phyloP scores from a whole-genome alignment of 2,329 filamentous ascomycete genomes.

The Alternaria alternata region DNA sequence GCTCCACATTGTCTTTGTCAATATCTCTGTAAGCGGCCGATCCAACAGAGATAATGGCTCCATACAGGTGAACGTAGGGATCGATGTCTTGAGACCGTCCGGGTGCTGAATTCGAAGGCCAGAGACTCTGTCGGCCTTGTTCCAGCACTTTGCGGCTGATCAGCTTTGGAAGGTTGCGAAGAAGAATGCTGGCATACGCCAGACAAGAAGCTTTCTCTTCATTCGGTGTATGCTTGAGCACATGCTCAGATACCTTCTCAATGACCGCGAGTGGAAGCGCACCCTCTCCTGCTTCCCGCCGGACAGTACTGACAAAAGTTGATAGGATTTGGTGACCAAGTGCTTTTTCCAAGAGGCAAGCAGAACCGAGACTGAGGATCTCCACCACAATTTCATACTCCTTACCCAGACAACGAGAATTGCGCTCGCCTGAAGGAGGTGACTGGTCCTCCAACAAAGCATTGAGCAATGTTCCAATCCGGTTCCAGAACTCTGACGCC shows the following conservation, averaged over 20 bases:
- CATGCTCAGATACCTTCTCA: slow-evolving; percentile 70
- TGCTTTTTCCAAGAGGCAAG: slow-evolving; percentile 32
- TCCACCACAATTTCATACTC: slow-evolving; percentile 75
- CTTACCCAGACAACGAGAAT: slow-evolving; percentile 61
- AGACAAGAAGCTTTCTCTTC: slow-evolving; percentile 30
- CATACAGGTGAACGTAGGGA: slow-evolving; percentile 73
- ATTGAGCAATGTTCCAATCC: slow-evolving; percentile 31
- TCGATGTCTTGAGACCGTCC: slow-evolving; percentile 56
- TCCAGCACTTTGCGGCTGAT: slow-evolving; percentile 63
- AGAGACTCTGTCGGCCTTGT: slow-evolving; percentile 70
- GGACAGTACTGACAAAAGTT: slow-evolving; percentile 64
- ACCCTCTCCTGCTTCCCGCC: slow-evolving; percentile 70
- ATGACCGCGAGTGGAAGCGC: slow-evolving; percentile 72
- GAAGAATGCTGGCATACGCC: slow-evolving; percentile 47
- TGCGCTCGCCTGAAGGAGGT: slow-evolving; percentile 33
- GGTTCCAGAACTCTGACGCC: slow-evolving; percentile 39
- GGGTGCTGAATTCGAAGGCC: slow-evolving; percentile 61
- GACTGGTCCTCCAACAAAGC: slow-evolving; percentile 34
- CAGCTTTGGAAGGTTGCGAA: slow-evolving; percentile 49
- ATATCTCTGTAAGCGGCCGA: slow-evolving; percentile 62
- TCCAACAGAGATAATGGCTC: slow-evolving; percentile 64
- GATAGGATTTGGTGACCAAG: slow-evolving; percentile 60
- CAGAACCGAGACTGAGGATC: slow-evolving; percentile 70
- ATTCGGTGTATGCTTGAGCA: slow-evolving; percentile 29
- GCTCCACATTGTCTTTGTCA: slow-evolving; percentile 49